Base-by-base conservation (phyloP, 805 yeast species). In the Yarrowia yakushimensis region DNA sequence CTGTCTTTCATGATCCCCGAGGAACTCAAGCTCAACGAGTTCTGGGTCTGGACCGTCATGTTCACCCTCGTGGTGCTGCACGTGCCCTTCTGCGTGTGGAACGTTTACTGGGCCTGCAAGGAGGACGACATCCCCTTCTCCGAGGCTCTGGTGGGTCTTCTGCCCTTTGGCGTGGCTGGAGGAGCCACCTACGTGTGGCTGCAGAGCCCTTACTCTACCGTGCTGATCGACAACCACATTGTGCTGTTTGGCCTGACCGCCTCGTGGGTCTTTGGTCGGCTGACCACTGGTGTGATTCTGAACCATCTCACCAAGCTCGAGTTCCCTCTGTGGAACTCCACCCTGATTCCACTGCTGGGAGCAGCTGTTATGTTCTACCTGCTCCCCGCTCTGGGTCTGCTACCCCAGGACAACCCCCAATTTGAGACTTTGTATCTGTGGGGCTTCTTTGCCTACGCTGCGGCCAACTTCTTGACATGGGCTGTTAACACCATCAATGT, bases 221-320 rank as follows among this genome's bases (percentile, higher is more conserved):
- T 79, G 20, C 74, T 83, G 25, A 31, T 55, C 7, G 69, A 76
- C 12, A 76, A 77, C 67, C 77, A 77, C 41, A 71, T 89, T 45
- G 87, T 96, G 33, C 79, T 92, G 28, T 84, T 88, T 69, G 96
- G 96, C 1, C 79, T 87, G 59, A 81, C 91, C 1, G 74, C 87
- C 65, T 96, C 97, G 1, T 92, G 89, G 71, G 80, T 85, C 7
- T 97, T 93, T 62, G 98, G 97, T 4, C 82, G 97, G 70, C 87
- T 91, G 64, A 72, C 79, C 4, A 76, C 80, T 5, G 69, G 77
- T 30, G 72, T 77, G 36, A 94, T 93, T 70, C 79, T 89, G 65
- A 90, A 90, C 12, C 98, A 94, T 73, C 81, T 93, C 68, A 91
- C 98, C 11, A 76, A 82, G 60, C 97, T 90, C 72, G 74, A 77